phyloP scores from a whole-genome alignment of 75 land plant species.

The Pinus tabuliformis region DNA sequence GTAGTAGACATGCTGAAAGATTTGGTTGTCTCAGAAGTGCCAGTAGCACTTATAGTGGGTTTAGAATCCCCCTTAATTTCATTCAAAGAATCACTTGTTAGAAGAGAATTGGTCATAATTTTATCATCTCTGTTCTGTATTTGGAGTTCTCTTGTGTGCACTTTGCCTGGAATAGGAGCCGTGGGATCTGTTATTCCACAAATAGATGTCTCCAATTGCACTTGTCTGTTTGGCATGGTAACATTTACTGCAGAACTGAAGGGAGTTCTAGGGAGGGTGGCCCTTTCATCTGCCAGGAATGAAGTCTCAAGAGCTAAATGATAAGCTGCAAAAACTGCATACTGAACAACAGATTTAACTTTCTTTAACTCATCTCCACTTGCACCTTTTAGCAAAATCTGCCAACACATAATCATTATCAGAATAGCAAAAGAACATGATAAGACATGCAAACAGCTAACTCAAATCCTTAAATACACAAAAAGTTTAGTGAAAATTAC shows the following conservation, averaged over 20 bases:
- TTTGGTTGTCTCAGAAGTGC: neutral
- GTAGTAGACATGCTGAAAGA: neutral
- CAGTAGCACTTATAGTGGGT: neutral
- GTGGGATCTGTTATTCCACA: constrained; percentile 3
- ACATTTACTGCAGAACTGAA: constrained; percentile 21
- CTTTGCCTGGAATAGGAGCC: constrained; percentile 3
- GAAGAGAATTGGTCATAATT: neutral
- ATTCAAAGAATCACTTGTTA: neutral
- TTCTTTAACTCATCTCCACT: constrained; percentile 77
- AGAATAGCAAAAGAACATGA: neutral
- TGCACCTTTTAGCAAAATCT: constrained; percentile 86
- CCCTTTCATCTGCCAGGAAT: constrained; percentile 83
- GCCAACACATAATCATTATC: constrained; percentile 15
- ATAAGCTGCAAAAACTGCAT: constrained; percentile 80
- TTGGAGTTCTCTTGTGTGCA: neutral
- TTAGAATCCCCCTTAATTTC: neutral
- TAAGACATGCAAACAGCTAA: neutral
- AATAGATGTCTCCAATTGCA: constrained; percentile 23
- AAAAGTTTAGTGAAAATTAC: neutral
- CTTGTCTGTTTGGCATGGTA: constrained; percentile 18
- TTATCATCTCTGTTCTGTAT: neutral
- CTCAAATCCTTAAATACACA: neutral
- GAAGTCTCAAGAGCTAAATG: constrained; percentile 93
- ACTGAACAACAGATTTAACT: constrained; percentile 69
- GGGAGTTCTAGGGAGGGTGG: constrained; percentile 46